Evolutionary conservation across 257 asterid species (phyloP).

Genomic region (Eucommia ulmoides): DNA sequence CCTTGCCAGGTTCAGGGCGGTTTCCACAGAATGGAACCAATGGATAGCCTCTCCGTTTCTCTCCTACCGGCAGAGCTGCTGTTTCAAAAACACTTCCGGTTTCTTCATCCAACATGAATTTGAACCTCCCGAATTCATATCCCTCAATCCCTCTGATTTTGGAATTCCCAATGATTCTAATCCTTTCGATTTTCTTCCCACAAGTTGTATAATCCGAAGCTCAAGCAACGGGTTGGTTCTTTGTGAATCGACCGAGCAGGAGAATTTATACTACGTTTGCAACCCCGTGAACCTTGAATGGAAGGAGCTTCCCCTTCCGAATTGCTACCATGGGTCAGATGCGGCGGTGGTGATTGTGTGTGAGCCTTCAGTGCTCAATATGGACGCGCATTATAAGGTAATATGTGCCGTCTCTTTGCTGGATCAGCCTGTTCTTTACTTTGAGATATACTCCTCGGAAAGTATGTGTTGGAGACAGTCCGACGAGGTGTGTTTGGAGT

Average conservation of each 20-base stretch:
- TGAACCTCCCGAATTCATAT: constrained; percentile 3
- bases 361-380: constrained; percentile 23
- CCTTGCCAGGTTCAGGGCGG: constrained; percentile 20
- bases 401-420: constrained; percentile 17
- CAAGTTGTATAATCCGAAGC: constrained; percentile 5
- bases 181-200: constrained; percentile 22
- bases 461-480: constrained; percentile 20
- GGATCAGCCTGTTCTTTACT: constrained; percentile 12
- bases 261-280: constrained; percentile 23
- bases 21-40: constrained; percentile 36
- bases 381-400: constrained; percentile 18
- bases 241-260: constrained; percentile 4
- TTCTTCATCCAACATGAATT: constrained; percentile 14
- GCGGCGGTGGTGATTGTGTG: constrained; percentile 31
- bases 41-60: constrained; percentile 30
- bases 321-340: constrained; percentile 12
- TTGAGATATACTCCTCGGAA: constrained; percentile 30
- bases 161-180: constrained; percentile 26
- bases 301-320: constrained; percentile 22
- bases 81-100: constrained; percentile 29
- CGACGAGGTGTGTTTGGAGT: constrained; percentile 7
- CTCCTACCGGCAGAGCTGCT: constrained; percentile 26
- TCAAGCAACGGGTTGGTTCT: constrained; percentile 34
- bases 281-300: constrained; percentile 29
- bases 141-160: constrained; percentile 12